Conservation (phyloP, 2,329 filamentous ascomycete genomes). For the Massarina eburnea region DNA sequence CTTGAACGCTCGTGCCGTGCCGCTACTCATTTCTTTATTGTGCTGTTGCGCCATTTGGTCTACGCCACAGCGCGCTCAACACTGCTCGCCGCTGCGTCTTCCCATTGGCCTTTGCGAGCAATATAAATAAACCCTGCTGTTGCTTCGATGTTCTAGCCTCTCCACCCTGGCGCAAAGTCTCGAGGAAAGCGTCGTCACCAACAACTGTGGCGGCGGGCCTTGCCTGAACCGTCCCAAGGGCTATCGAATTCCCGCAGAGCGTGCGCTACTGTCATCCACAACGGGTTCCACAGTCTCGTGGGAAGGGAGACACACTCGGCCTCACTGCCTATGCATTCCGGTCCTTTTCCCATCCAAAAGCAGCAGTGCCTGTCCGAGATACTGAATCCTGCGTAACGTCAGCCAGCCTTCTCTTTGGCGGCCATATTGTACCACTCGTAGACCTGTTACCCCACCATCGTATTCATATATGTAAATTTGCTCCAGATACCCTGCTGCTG, state of each 20-base stretch:
- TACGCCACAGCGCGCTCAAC: conserved; percentile 29
- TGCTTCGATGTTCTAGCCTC: background rate
- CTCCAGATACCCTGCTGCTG: background rate
- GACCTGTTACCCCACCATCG: background rate
- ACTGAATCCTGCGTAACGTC: background rate
- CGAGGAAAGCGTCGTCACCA: background rate
- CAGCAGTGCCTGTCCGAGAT: background rate
- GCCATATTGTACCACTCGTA: background rate
- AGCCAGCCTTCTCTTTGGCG: background rate
- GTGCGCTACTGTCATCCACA: background rate
- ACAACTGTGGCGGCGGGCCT: background rate
- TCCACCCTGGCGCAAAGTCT: background rate
- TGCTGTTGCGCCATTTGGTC: conserved; percentile 20
- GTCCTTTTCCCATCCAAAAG: background rate
- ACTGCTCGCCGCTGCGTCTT: background rate
- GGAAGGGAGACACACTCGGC: no score
- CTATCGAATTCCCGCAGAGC: background rate
- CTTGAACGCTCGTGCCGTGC: conserved; percentile 14
- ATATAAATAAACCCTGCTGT: background rate
- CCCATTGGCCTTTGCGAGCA: background rate
- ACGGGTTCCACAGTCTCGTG: no score
- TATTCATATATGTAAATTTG: background rate
- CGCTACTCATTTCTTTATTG: conserved; percentile 26
- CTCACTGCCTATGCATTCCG: background rate
- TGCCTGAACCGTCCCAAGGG: background rate